These are phyloP conservation scores for Piedraia hortae DNA, from an alignment of 2,329 filamentous ascomycete genomes.

Conservation along the genomic window DNA sequence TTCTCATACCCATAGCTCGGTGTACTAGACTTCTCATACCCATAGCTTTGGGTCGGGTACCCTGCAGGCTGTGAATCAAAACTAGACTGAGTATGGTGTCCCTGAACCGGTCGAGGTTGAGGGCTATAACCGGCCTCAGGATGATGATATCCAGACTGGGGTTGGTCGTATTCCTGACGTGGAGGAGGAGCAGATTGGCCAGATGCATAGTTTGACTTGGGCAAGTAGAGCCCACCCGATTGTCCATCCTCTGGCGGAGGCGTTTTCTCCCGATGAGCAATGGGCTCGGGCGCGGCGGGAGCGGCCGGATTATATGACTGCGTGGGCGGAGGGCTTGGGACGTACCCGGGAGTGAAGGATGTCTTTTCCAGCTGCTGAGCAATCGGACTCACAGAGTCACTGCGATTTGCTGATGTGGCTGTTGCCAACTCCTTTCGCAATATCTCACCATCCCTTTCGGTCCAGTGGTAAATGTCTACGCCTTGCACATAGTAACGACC, in stretches of 20 bases:
- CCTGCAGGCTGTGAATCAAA: conserved; percentile 3
- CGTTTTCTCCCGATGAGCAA: conserved; percentile 51
- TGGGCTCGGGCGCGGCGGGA: conserved; percentile 43
- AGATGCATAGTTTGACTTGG: conserved; percentile 14
- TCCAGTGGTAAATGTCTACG: conserved; percentile 62
- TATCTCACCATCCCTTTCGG: conserved; percentile 38
- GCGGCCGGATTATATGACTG: conserved; percentile 51
- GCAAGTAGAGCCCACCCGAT: conserved; percentile 18
- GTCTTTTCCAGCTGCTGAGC: conserved; percentile 47
- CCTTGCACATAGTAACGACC: conserved; percentile 57
- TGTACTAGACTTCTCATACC: too few relatives aligned
- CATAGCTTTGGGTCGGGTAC: too few relatives aligned
- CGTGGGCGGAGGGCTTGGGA: conserved; percentile 12
- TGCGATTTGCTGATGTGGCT: conserved; percentile 18
- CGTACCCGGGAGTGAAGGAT: conserved; percentile 32
- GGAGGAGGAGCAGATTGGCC: conserved; percentile 7
- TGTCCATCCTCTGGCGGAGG: conserved; percentile 43
- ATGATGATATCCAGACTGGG: conserved; percentile 13
- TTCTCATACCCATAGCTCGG: too few relatives aligned
- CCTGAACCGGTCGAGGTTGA: conserved; percentile 4
- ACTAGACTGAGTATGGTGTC: conserved; percentile 3
- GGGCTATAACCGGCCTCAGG: conserved; percentile 15
- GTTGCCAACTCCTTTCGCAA: conserved; percentile 40
- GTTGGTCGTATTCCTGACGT: conserved; percentile 7
- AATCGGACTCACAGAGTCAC: conserved; percentile 33